Percentiles rank a stretch among this genome's conserved stretches.
Evolutionary conservation across 345 rosid species (phyloP).

Genomic region (Salix caprea): DNA sequence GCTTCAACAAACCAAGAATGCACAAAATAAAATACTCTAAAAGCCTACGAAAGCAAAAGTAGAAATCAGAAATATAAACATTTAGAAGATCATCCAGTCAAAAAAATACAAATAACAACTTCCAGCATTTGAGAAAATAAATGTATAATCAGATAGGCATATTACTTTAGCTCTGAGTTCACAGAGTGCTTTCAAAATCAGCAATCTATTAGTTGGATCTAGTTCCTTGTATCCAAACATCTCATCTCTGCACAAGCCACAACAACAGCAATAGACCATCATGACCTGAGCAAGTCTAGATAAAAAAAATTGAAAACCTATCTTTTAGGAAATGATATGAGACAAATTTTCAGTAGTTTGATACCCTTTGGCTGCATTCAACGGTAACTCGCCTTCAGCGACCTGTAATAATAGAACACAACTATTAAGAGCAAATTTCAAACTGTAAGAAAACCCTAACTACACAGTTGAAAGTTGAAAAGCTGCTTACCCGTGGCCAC

Average conservation of each 20-base stretch:
- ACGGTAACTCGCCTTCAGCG: constrained; percentile 68
- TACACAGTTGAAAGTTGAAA: not conserved
- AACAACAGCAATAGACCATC: constrained; percentile 11
- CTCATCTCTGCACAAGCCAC: constrained; percentile 55
- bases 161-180: constrained; percentile 77
- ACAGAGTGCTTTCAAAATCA: constrained; percentile 72
- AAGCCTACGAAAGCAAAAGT: not conserved
- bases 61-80: not conserved
- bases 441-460: not conserved
- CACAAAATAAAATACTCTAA: too few relatives aligned
- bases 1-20: not conserved
- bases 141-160: not conserved
- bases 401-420: constrained; percentile 41
- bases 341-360: not conserved
- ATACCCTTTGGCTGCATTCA: constrained; percentile 60
- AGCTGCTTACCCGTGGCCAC: constrained; percentile 78
- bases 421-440: not conserved
- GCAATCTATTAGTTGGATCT: constrained; percentile 52
- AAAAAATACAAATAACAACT: constrained; percentile 3
- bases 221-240: constrained; percentile 55
- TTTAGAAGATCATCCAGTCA: not conserved
- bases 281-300: not conserved
- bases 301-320: not conserved
- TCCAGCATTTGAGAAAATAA: constrained; percentile 8
- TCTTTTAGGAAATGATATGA: not conserved